Conservation (phyloP, 2,329 filamentous ascomycete genomes). For the Blumeria hordei region DNA sequence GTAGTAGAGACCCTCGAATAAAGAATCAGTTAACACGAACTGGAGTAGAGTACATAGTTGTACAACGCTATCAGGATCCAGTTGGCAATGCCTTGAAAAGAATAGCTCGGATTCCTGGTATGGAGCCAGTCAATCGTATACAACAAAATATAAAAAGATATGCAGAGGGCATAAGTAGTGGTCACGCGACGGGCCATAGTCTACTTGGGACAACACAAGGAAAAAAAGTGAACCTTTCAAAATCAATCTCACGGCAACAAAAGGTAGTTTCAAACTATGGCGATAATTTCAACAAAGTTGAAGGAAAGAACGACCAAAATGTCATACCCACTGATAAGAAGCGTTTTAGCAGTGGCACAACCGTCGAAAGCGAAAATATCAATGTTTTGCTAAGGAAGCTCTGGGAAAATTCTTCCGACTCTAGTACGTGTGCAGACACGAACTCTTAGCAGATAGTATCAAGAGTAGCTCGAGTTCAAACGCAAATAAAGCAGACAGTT, state of each 20-base stretch:
- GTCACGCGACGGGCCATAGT: constrained; percentile 16
- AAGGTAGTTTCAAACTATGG: constrained; percentile 6
- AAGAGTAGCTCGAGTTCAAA: too few species aligned
- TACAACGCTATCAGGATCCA: constrained; percentile 47
- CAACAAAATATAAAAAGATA: constrained; percentile 17
- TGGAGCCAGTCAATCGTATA: constrained; percentile 26
- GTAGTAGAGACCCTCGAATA: constrained; percentile 34
- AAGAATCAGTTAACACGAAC: constrained; percentile 42
- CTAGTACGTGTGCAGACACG: constrained; percentile 22
- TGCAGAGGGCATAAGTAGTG: constrained; percentile 8
- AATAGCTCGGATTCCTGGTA: constrained; percentile 26
- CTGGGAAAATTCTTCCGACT: constrained; percentile 36
- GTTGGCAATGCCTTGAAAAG: constrained; percentile 36
- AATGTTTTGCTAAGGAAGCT: constrained; percentile 28
- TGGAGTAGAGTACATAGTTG: constrained; percentile 49
- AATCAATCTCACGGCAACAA: not conserved
- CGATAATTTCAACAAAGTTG: constrained; percentile 4
- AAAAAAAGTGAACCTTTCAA: not conserved
- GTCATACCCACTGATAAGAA: not conserved
- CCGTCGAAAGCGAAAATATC: constrained; percentile 22
- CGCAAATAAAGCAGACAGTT: too few species aligned
- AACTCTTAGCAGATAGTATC: too few species aligned
- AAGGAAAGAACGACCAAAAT: constrained; percentile 1
- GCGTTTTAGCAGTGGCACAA: not conserved
- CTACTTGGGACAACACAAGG: constrained; percentile 9